Conservation (phyloP, 2,329 filamentous ascomycete species). For the Acrocalymma vagum region DNA sequence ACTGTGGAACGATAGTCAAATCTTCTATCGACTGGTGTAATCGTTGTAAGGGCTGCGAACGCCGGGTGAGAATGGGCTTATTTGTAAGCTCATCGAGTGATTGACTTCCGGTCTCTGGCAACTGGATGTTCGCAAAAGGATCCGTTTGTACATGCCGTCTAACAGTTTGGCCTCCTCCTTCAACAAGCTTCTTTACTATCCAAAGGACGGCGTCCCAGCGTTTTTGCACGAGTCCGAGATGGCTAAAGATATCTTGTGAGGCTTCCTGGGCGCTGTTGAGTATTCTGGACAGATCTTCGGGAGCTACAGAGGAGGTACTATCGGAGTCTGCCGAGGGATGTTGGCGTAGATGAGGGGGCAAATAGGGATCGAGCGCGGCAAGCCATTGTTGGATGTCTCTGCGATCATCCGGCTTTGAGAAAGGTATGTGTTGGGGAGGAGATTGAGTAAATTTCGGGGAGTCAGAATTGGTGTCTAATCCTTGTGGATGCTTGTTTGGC, state of each 20-base stretch:
- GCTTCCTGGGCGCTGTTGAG: constrained; percentile 36
- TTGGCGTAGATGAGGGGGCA: constrained; percentile 44
- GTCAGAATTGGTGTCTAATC: neutral
- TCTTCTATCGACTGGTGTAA: constrained; percentile 30
- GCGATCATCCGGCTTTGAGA: constrained; percentile 28
- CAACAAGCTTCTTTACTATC: constrained; percentile 54
- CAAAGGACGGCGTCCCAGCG: constrained; percentile 56
- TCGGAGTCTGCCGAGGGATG: constrained; percentile 12
- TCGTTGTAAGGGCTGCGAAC: constrained; percentile 19
- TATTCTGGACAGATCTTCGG: constrained; percentile 35
- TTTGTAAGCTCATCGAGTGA: constrained; percentile 36
- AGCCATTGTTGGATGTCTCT: constrained; percentile 44
- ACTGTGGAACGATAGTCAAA: constrained; percentile 33
- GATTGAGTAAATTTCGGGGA: constrained; percentile 17
- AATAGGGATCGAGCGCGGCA: constrained; percentile 42
- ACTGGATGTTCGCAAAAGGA: constrained; percentile 23
- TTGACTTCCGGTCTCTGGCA: constrained; percentile 17
- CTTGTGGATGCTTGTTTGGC: constrained; percentile 2
- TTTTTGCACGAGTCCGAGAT: constrained; percentile 49
- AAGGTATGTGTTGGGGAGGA: constrained; percentile 23
- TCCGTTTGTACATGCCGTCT: constrained; percentile 21
- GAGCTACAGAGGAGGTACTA: constrained; percentile 23
- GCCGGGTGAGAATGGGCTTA: constrained; percentile 25
- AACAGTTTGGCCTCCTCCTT: constrained; percentile 31
- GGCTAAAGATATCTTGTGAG: constrained; percentile 49